phyloP scores from a whole-genome alignment of 345 rosid genomes.

The Aquilaria malaccensis region DNA sequence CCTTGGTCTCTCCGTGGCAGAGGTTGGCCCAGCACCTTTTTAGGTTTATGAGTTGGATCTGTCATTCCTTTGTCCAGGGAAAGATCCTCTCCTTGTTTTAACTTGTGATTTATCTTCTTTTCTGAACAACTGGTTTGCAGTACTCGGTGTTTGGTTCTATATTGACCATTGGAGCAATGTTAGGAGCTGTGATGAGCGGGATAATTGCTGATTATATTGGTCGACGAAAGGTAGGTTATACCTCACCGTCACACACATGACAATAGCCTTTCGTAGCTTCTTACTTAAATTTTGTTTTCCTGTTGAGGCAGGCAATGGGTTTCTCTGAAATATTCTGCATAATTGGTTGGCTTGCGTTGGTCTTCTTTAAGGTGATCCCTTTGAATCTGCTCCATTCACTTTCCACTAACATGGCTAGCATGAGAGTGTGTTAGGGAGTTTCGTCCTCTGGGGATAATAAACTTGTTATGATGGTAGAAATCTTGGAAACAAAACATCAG shows the following conservation, averaged over 20 bases:
- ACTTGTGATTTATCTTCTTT: slow-evolving; percentile 1
- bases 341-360: slow-evolving; percentile 58
- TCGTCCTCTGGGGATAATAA: too few relatives aligned
- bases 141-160: slow-evolving; percentile 75
- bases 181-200: slow-evolving; percentile 74
- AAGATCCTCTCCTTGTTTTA: neutral
- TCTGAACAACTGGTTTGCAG: slow-evolving; percentile 25
- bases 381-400: neutral
- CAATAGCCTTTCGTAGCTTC: neutral
- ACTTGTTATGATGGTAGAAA: neutral
- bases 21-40: slow-evolving; percentile 28
- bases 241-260: neutral
- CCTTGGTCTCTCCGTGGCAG: slow-evolving; percentile 50
- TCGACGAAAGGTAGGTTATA: slow-evolving; percentile 47
- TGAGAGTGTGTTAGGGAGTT: too few relatives aligned
- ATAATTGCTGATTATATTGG: slow-evolving; percentile 58
- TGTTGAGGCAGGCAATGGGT: slow-evolving; percentile 51
- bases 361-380: slow-evolving; percentile 41
- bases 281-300: neutral
- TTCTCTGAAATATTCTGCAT: slow-evolving; percentile 55
- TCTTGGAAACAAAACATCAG: slow-evolving; percentile 1
- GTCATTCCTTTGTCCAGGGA: neutral
- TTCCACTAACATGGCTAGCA: neutral
- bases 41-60: neutral
- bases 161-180: slow-evolving; percentile 75